Evolutionary conservation across 768 basidiomycete genomes (phyloP).

Genomic region (Mycena amicta): DNA sequence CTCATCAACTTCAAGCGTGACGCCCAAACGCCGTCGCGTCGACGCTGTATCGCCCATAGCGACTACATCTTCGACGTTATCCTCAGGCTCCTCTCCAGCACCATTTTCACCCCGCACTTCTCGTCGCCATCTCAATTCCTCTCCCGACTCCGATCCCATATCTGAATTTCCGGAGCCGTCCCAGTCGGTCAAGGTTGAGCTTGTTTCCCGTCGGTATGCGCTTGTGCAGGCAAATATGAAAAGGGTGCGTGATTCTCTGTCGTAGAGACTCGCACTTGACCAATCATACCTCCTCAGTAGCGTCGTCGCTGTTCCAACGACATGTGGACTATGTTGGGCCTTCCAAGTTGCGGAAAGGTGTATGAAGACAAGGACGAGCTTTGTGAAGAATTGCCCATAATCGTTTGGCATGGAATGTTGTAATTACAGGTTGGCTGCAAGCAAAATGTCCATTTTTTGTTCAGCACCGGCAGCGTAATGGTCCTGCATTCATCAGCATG

Average conservation of each 20-base stretch:
- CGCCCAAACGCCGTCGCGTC: slow-evolving; percentile 20
- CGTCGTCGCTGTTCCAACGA: slow-evolving; percentile 5
- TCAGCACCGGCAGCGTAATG: slow-evolving; percentile 58
- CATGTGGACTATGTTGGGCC: slow-evolving; percentile 16
- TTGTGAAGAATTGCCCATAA: slow-evolving; percentile 9
- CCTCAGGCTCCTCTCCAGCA: slow-evolving; percentile 14
- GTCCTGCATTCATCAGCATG: slow-evolving; percentile 41
- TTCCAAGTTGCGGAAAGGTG: slow-evolving; percentile 21
- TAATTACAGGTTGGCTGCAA: slow-evolving; percentile 2
- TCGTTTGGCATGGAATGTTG: slow-evolving; percentile 9
- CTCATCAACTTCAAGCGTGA: not conserved
- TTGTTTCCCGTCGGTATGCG: slow-evolving; percentile 10
- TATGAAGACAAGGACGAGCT: not conserved
- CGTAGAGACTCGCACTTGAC: not conserved
- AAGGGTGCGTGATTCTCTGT: slow-evolving; percentile 4
- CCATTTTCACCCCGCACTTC: not conserved
- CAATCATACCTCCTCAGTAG: slow-evolving; percentile 19
- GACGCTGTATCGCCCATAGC: no score
- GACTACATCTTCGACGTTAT: no score
- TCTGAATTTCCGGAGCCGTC: not conserved
- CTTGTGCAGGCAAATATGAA: slow-evolving; percentile 13
- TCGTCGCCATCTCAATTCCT: slow-evolving; percentile 2
- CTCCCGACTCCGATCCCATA: not conserved
- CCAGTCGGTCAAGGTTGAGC: not conserved
- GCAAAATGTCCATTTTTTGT: slow-evolving; percentile 41